Conservation (phyloP, 495 filamentous ascomycete species). For the Pseudomonodictys pantanalensis region DNA sequence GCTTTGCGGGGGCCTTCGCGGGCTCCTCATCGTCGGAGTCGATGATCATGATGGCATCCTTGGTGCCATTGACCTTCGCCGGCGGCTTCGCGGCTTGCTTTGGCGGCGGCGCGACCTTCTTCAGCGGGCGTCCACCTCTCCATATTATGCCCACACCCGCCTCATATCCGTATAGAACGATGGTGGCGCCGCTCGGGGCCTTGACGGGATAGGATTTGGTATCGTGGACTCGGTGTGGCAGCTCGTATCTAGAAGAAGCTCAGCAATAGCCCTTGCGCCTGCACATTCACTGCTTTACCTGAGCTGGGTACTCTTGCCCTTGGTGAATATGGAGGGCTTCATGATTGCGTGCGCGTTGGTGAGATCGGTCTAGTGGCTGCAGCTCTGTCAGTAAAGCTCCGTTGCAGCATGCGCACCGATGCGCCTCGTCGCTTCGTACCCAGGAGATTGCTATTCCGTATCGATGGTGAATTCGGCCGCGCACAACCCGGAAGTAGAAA, state of each 20-base stretch:
- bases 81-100: slow-evolving; percentile 38
- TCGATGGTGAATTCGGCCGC: no score
- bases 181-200: slow-evolving; percentile 77
- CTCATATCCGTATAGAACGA: slow-evolving; percentile 80
- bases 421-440: no score
- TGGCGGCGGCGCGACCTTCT: slow-evolving; percentile 39
- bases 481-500: no score
- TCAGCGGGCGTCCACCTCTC: slow-evolving; percentile 71
- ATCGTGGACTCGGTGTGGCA: slow-evolving; percentile 69
- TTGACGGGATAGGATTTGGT: slow-evolving; percentile 72
- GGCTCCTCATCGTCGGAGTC: slow-evolving; percentile 75
- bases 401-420: no score
- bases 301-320: slow-evolving; percentile 49
- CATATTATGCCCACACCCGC: slow-evolving; percentile 74
- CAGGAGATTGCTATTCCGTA: no score
- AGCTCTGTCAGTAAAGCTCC: no score
- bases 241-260: slow-evolving; percentile 60
- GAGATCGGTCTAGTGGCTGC: no score
- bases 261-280: background rate
- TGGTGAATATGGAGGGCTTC: slow-evolving; percentile 35
- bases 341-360: slow-evolving; percentile 20
- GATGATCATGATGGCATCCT: slow-evolving; percentile 69
- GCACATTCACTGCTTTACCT: slow-evolving; percentile 43
- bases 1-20: slow-evolving; percentile 45
- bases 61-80: slow-evolving; percentile 40